These are phyloP conservation scores for Pseudopyrenochaeta lycopersici DNA, from an alignment of 2,329 filamentous ascomycete species.

Conservation along the genomic window DNA sequence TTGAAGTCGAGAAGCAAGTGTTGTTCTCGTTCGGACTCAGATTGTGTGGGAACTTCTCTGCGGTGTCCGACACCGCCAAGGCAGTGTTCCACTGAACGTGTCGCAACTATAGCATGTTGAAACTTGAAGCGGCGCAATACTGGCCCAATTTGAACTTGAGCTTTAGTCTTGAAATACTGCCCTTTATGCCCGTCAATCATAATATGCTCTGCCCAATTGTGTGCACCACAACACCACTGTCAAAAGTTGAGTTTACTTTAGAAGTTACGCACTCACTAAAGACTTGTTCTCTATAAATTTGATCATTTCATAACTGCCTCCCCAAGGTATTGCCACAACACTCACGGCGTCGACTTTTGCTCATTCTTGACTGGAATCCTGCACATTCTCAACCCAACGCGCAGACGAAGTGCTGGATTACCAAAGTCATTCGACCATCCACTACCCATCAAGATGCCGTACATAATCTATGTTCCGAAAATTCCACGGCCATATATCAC, in stretches of 20 bases:
- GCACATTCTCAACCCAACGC: not conserved
- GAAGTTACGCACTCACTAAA: too few relatives aligned
- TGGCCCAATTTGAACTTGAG: not conserved
- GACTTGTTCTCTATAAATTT: too few relatives aligned
- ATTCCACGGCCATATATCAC: conserved; percentile 26
- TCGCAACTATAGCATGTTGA: not conserved
- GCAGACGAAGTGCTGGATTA: not conserved
- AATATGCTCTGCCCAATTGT: not conserved
- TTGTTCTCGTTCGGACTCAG: not conserved
- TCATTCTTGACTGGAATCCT: not conserved
- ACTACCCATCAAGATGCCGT: conserved; percentile 23
- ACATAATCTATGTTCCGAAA: conserved; percentile 26
- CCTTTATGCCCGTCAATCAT: not conserved
- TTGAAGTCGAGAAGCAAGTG: not conserved
- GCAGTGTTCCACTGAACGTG: not conserved
- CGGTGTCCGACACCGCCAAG: conserved; percentile 2
- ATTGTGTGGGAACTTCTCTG: not conserved
- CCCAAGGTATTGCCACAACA: too few relatives aligned
- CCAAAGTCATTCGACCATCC: not conserved
- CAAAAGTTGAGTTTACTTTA: too few relatives aligned
- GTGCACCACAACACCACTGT: too few relatives aligned
- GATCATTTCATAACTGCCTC: too few relatives aligned
- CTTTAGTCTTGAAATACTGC: not conserved
- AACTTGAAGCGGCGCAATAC: not conserved
- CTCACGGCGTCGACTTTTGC: too few relatives aligned